A percentile compares a stretch with the other conserved stretches of the same genome.
These are phyloP conservation scores for Trametes pubescens DNA, from an alignment of 1,284 basidiomycete species.

Conservation along the genomic window DNA sequence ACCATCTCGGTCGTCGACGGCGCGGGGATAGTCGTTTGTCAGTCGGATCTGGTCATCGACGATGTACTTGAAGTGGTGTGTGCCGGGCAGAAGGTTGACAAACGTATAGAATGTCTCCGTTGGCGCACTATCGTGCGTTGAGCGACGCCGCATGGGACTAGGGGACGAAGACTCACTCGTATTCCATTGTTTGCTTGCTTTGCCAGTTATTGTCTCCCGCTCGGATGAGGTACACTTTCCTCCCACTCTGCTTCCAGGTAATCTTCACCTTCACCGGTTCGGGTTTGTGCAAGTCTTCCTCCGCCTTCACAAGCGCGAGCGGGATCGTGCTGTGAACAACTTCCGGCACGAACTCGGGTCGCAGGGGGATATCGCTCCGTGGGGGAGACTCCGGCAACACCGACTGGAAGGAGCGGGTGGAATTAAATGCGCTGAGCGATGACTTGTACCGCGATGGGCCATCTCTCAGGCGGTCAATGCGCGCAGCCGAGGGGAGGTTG, in stretches of 20 bases:
- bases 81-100: slow-evolving; percentile 83
- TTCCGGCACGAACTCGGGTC: slow-evolving; percentile 57
- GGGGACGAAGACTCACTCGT: slow-evolving; percentile 55
- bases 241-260: slow-evolving; percentile 69
- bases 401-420: slow-evolving; percentile 53
- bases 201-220: slow-evolving; percentile 81
- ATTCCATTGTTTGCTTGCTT: slow-evolving; percentile 66
- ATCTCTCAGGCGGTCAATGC: slow-evolving; percentile 38
- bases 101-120: slow-evolving; percentile 53
- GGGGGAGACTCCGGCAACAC: slow-evolving; percentile 43
- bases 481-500: slow-evolving; percentile 45
- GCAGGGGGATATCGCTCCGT: slow-evolving; percentile 37
- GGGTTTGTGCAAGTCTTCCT: slow-evolving; percentile 40
- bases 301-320: slow-evolving; percentile 55
- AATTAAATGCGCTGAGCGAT: slow-evolving; percentile 48
- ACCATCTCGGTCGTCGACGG: slow-evolving; percentile 91
- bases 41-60: slow-evolving; percentile 92
- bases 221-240: slow-evolving; percentile 66
- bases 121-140: slow-evolving; percentile 38
- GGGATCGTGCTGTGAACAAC: slow-evolving; percentile 71
- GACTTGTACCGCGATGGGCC: slow-evolving; percentile 42
- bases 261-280: slow-evolving; percentile 64
- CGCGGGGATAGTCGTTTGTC: slow-evolving; percentile 84
- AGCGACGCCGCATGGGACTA: slow-evolving; percentile 1
- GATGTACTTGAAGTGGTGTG: slow-evolving; percentile 96